These are phyloP conservation scores for Quercus robur DNA, from an alignment of 306 rosid genomes.

Conservation along the genomic window DNA sequence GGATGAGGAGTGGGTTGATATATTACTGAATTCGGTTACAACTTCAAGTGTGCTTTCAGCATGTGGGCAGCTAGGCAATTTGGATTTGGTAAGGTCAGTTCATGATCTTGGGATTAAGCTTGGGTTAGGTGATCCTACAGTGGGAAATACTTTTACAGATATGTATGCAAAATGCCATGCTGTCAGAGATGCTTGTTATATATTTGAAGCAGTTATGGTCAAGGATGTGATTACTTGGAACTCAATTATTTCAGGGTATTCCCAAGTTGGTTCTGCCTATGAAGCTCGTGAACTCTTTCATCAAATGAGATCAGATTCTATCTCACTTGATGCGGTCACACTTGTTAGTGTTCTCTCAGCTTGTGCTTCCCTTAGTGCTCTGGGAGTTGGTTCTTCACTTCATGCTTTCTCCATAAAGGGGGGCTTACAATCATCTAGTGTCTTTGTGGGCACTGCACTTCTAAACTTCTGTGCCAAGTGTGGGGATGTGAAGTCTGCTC, in stretches of 20 bases:
- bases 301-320: conserved; percentile 45
- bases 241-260: conserved; percentile 65
- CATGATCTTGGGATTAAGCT: conserved; percentile 52
- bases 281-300: conserved; percentile 56
- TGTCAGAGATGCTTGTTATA: conserved; percentile 34
- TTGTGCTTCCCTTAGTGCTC: conserved; percentile 56
- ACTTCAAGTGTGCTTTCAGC: conserved; percentile 67
- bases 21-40: conserved; percentile 58
- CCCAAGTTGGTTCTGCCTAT: conserved; percentile 43
- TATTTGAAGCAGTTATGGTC: conserved; percentile 43
- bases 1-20: conserved; percentile 30
- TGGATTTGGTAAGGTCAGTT: conserved; percentile 43
- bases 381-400: conserved; percentile 54
- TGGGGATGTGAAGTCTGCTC: conserved; percentile 66
- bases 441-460: conserved; percentile 66
- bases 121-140: conserved; percentile 40
- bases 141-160: conserved; percentile 58
- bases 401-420: conserved; percentile 51
- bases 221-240: conserved; percentile 69
- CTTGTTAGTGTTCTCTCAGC: conserved; percentile 57
- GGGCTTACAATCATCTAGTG: conserved; percentile 40
- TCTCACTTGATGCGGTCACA: conserved; percentile 60
- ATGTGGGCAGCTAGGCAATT: conserved; percentile 47
- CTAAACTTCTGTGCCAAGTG: conserved; percentile 71
- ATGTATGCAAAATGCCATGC: conserved; percentile 61